A percentile compares a stretch with the other conserved stretches of the same genome.
These are phyloP conservation scores for Termitomyces sp. DNA, from an alignment of 768 basidiomycete genomes.

Conservation along the genomic window DNA sequence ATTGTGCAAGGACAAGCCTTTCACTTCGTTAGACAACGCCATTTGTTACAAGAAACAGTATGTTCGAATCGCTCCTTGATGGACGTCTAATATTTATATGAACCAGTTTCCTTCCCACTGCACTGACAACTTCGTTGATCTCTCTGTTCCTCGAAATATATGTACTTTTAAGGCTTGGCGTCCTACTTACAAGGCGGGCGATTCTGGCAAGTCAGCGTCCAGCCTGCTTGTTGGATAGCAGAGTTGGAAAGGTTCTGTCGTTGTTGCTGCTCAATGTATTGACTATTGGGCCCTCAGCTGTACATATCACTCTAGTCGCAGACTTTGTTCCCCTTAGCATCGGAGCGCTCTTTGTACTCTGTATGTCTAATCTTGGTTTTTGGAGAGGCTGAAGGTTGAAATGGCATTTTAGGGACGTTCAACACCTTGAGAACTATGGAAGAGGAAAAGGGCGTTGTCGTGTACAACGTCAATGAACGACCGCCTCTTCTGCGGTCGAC, in stretches of 20 bases:
- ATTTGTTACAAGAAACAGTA: conserved; percentile 17
- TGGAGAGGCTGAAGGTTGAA: not conserved
- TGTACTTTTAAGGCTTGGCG: conserved; percentile 5
- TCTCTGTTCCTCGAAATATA: conserved; percentile 6
- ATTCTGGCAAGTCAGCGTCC: conserved; percentile 5
- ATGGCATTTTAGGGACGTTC: conserved; percentile 6
- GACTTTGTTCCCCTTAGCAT: conserved; percentile 16
- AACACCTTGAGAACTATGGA: not conserved
- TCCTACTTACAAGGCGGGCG: conserved; percentile 3
- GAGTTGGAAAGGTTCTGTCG: conserved; percentile 11
- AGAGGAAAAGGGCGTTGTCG: not conserved
- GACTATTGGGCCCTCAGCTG: conserved; percentile 14
- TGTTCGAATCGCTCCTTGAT: not conserved
- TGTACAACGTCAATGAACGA: not conserved
- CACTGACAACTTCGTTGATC: conserved; percentile 13
- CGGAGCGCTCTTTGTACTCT: conserved; percentile 14
- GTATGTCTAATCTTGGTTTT: not conserved
- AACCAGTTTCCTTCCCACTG: conserved; percentile 14
- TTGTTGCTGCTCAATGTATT: conserved; percentile 12
- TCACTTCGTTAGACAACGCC: not conserved
- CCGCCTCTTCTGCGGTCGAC: conserved; percentile 5
- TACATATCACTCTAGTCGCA: conserved; percentile 12
- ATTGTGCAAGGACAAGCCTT: not conserved
- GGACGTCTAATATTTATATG: not conserved
- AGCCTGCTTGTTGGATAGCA: conserved; percentile 3